Base-by-base conservation (phyloP, 108 stramenopile genomes). In the Fistulifera solaris region DNA sequence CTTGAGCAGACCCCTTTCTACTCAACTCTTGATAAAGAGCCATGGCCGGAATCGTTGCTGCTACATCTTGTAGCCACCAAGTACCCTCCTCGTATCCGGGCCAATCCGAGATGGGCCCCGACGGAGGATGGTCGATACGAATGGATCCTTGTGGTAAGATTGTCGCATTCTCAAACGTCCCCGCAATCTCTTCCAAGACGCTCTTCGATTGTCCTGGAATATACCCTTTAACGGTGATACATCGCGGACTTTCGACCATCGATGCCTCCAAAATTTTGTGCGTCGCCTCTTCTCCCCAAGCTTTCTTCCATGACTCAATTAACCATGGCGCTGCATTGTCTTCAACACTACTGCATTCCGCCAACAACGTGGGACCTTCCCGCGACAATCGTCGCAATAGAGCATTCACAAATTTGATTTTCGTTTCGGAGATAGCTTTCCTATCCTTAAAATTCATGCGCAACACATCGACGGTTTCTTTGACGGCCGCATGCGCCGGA, bases 41-140 rank as follows among this genome's bases (percentile, higher is more conserved):
- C 10, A 80, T 48, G n/a, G 85, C 89, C 7, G 85, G 83, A 15
- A 83, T 52, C 39, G 89, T 78, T 15, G 89, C 81, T 0, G 81
- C 68, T 8, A 73, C 71, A 74, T 91, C 83, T 51, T 91, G 89
- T 3, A 87, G 79, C 85, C 85, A 91, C 89, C 89, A 91, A 35
- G 50, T 53, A 18, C 87, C 87, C 28, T 83, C 77, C 17, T 74
- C 59, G 51, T 76, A 91, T 0, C 55, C 61, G 10, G 83, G 81
- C 83, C 85, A 87, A n/a, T 59, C 40, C 21, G 63, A 59, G 1
- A 91, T 63, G 38, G 63, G 62, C 8, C 80, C 80, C 22, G 52
- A 48, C 11, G 65, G 38, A 0, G 65, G 31, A 12, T 61, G 61
- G 0, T 39, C 44, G 10, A 80, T 58, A n/a, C 73, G 68, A 28